These are phyloP conservation scores for Talaromyces sp. DNA, from an alignment of 2,329 filamentous ascomycete species.

Conservation along the genomic window DNA sequence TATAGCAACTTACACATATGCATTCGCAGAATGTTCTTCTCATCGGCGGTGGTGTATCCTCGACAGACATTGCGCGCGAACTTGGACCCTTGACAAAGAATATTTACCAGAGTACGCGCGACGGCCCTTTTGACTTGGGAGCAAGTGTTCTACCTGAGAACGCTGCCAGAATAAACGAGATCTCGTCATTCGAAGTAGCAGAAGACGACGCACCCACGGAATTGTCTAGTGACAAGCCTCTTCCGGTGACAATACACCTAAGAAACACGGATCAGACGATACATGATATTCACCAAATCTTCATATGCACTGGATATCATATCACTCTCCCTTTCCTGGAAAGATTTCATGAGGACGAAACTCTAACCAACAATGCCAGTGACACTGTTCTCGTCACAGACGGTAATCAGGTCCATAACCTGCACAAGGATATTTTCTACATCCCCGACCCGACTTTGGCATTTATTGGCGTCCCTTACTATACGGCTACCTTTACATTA, in stretches of 20 bases:
- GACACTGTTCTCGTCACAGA: slow-evolving; percentile 58
- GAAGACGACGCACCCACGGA: not conserved
- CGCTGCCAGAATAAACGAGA: slow-evolving; percentile 49
- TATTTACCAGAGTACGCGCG: slow-evolving; percentile 55
- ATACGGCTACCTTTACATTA: slow-evolving; percentile 61
- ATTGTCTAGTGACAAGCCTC: slow-evolving; percentile 18
- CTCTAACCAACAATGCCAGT: slow-evolving; percentile 44
- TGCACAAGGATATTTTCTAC: slow-evolving; percentile 69
- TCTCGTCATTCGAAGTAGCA: slow-evolving; percentile 42
- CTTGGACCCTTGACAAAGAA: slow-evolving; percentile 41
- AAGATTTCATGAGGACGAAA: slow-evolving; percentile 46
- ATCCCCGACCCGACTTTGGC: slow-evolving; percentile 60
- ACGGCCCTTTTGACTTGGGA: slow-evolving; percentile 58
- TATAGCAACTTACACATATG: slow-evolving; percentile 32
- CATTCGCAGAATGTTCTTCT: slow-evolving; percentile 48
- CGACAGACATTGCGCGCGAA: slow-evolving; percentile 52
- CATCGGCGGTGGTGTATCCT: slow-evolving; percentile 54
- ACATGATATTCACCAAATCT: slow-evolving; percentile 55
- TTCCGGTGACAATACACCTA: slow-evolving; percentile 51
- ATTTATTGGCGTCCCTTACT: slow-evolving; percentile 64
- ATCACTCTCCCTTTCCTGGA: slow-evolving; percentile 62
- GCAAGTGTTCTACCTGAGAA: slow-evolving; percentile 51
- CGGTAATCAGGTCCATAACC: slow-evolving; percentile 60
- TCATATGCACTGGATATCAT: slow-evolving; percentile 67
- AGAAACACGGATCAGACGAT: slow-evolving; percentile 49